Evolutionary conservation across 768 basidiomycete species (phyloP), one percentile per base, ranked within the genome.

Genomic region (Solioccasus polychromus): DNA sequence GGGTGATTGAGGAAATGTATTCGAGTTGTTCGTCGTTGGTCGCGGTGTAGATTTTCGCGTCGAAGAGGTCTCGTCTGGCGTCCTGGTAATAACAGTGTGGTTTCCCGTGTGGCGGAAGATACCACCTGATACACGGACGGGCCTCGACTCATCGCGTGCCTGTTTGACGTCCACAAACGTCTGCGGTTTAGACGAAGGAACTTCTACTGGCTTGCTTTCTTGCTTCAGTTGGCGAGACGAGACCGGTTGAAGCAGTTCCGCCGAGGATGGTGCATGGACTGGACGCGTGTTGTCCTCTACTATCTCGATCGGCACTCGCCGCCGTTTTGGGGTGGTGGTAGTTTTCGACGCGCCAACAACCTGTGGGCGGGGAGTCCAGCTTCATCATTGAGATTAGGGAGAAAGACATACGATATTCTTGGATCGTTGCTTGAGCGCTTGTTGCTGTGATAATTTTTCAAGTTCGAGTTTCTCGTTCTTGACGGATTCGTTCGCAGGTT

Each of bases 21-120:
- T 44, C 14, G 54, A 24, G 18, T 40, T 37, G 22, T 19, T 47
- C 17, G 32, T 30, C 18, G 26, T 15, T 23, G 47, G 29, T 28
- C 29, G 48, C 45, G 44, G 5, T 2, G 22, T 36, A 15, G 41
- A 23, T 31, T 48, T 38, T 35, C 20, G 51, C 15, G 41, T 19
- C 3, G 54, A 47, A 24, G 48, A 26, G 8, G 41, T 36, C 29
- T 47, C 53, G 8, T 8, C 49, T 25, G 59, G 58, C 40, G 69
- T 54, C 17, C 63, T 68, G 14, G 71, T 57, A 49, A 89, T 77
- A 9, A 88, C 62, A 2, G 77, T 83, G 35, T 74, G 77, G 15
- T 77, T 68, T 2, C 88, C 88, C 11, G 79, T 73, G 3, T 73
- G 66, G 22, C 80, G 76, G 67, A 91, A 87, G 40, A 91, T 84